Percentiles rank a stretch among this genome's conserved stretches.
Evolutionary conservation across 768 basidiomycete species (phyloP).

Genomic region (Russula sp.): DNA sequence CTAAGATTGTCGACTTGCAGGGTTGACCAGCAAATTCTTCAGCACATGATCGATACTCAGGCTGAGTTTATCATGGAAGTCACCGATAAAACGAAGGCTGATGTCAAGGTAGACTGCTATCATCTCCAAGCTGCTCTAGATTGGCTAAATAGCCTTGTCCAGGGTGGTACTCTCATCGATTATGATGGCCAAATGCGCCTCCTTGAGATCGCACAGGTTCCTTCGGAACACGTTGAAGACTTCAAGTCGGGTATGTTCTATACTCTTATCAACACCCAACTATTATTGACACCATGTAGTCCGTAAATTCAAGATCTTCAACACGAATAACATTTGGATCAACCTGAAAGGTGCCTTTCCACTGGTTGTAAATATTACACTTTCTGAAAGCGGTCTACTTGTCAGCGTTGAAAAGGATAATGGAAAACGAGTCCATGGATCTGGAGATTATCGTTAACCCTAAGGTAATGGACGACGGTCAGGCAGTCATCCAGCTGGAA

Average conservation of each 20-base stretch:
- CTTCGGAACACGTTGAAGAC: constrained; percentile 88
- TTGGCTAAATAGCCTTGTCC: constrained; percentile 3
- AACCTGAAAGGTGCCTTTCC: constrained; percentile 54
- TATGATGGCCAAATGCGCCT: constrained; percentile 85
- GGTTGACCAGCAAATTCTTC: constrained; percentile 52
- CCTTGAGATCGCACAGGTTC: constrained; percentile 93
- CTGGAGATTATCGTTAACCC: constrained; percentile 95
- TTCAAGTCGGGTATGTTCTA: constrained; percentile 64
- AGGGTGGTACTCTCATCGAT: constrained; percentile 86
- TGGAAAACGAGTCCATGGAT: constrained; percentile 82
- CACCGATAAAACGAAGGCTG: constrained; percentile 95
- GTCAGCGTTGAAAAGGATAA: constrained; percentile 80
- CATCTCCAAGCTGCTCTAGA: neutral
- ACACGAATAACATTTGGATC: constrained; percentile 81
- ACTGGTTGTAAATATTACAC: neutral
- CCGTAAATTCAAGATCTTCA: constrained; percentile 92
- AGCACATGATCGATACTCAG: constrained; percentile 76
- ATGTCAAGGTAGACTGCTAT: constrained; percentile 39
- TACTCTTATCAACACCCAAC: neutral
- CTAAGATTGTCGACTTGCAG: constrained; percentile 8
- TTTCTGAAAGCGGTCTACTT: constrained; percentile 1
- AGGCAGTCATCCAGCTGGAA: constrained; percentile 61
- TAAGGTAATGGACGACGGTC: constrained; percentile 81
- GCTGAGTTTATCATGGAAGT: constrained; percentile 94
- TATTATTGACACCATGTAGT: constrained; percentile 34